A percentile compares a stretch with the other conserved stretches of the same genome.
Evolutionary conservation across 2,329 filamentous ascomycete species (phyloP).

Genomic region (Emmonsiellopsis sp.): DNA sequence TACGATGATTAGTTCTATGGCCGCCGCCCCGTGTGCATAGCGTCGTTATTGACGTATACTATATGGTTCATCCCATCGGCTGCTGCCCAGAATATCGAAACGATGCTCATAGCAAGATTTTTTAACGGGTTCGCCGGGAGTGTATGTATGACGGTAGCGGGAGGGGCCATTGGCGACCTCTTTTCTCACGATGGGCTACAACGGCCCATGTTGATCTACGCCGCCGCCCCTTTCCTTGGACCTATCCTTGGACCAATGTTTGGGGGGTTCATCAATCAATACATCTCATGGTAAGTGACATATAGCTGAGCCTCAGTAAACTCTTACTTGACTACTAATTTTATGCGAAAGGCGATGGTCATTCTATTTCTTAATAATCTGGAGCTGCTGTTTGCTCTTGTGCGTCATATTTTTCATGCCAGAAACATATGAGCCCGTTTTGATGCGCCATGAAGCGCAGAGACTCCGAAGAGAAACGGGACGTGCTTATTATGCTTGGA

Average conservation of each 20-base stretch:
- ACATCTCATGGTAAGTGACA: conserved; percentile 46
- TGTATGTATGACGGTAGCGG: conserved; percentile 62
- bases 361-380: conserved; percentile 70
- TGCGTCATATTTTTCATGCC: conserved; percentile 61
- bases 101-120: conserved; percentile 53
- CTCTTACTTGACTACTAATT: not conserved
- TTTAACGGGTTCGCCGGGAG: conserved; percentile 51
- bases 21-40: not conserved
- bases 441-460: conserved; percentile 61
- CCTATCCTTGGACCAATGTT: conserved; percentile 29
- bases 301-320: not conserved
- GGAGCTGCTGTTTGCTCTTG: conserved; percentile 52
- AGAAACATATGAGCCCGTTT: conserved; percentile 69
- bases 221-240: conserved; percentile 56
- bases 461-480: conserved; percentile 60
- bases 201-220: conserved; percentile 68
- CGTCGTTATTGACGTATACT: conserved; percentile 42
- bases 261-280: conserved; percentile 70
- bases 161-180: conserved; percentile 70
- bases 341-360: conserved; percentile 48
- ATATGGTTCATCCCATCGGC: conserved; percentile 50
- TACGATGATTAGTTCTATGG: not conserved
- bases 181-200: conserved; percentile 58
- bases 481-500: conserved; percentile 62
- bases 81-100: conserved; percentile 45